Base-by-base conservation (phyloP, 2,329 filamentous ascomycete species). In the Paecilomyces fulvus region DNA sequence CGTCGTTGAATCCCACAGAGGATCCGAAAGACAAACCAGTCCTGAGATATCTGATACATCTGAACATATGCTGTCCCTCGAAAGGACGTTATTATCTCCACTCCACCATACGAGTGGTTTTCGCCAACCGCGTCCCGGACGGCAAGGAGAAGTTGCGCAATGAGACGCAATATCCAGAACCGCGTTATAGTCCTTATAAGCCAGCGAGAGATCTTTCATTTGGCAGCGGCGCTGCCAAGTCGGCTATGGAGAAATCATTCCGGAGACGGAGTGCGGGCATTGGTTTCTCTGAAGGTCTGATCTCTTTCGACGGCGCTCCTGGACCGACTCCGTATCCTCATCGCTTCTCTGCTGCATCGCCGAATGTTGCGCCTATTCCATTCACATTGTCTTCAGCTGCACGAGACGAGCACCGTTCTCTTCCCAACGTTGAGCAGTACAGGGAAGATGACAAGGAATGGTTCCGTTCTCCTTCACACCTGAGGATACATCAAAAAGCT, bases 111-210 rank as follows among this genome's bases (percentile, higher is more conserved):
- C 86, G 94, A 12, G 90, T 97, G 33, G 92, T 99, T 2, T 99
- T 99, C 70, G 94, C 94, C 55, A 97, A 97, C 68, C 85, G 94
- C 25, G 92, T 96, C 0, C 92, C 94, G 0, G 94, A 97, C 64
- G 92, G 90, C 46, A 96, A 96, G 69, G 92, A 97, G 73, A 92
- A 87, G 67, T 79, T 99, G 43, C 82, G 87, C 30, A 96, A 95
- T 66, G 94, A 99, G 70, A 87, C 92, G 4, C 91, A 94, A 37
- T 81, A 89, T 58, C 92, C 92, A 0, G 91, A 96, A 63, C 94
- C 94, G 20, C 83, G 86, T 20, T 99, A 90, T 69, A 89, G 86
- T 55, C 80, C 86, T 1, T 97, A 96, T 75, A 96, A 92, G 69
- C 83, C 88, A 1, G 67, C 68, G 11, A 75, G 75, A 56, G 79